These are phyloP conservation scores for Penicillium sp. DNA, from an alignment of 2,329 filamentous ascomycete genomes.

Conservation along the genomic window DNA sequence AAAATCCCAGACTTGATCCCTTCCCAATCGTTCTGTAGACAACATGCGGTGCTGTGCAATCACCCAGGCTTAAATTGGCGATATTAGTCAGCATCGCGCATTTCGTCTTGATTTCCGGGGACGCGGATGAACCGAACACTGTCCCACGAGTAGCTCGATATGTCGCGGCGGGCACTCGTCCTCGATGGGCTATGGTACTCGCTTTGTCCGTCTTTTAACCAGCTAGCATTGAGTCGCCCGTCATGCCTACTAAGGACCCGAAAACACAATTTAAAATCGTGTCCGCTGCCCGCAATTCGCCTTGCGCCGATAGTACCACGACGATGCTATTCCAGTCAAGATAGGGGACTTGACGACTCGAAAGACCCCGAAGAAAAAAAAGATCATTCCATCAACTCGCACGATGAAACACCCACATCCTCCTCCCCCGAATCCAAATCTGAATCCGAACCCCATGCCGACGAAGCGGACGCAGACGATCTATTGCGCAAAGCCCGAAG, in stretches of 20 bases:
- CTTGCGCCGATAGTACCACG: background rate
- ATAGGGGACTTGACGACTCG: background rate
- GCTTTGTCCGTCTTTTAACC: conserved; percentile 39
- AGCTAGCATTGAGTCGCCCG: conserved; percentile 17
- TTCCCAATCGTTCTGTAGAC: conserved; percentile 15
- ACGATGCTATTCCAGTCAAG: conserved; percentile 17
- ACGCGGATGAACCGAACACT: background rate
- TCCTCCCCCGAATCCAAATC: background rate
- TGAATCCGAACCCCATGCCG: background rate
- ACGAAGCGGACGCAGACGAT: background rate
- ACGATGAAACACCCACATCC: background rate
- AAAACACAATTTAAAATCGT: conserved; percentile 7
- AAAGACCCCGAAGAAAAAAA: background rate
- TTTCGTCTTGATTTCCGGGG: conserved; percentile 6
- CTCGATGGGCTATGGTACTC: conserved; percentile 44
- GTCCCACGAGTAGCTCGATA: conserved; percentile 23
- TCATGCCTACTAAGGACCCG: conserved; percentile 8
- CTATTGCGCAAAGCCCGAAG: background rate
- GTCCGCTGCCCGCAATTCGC: background rate
- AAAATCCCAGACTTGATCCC: conserved; percentile 4
- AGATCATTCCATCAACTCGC: background rate
- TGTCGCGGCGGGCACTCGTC: conserved; percentile 34
- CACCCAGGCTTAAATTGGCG: background rate
- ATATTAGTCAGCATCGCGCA: conserved; percentile 1
- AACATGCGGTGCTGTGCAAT: background rate